A percentile compares a stretch with the other conserved stretches of the same genome.
phyloP scores from a whole-genome alignment of 106 monocot species.

The Acanthochlamys bracteata region DNA sequence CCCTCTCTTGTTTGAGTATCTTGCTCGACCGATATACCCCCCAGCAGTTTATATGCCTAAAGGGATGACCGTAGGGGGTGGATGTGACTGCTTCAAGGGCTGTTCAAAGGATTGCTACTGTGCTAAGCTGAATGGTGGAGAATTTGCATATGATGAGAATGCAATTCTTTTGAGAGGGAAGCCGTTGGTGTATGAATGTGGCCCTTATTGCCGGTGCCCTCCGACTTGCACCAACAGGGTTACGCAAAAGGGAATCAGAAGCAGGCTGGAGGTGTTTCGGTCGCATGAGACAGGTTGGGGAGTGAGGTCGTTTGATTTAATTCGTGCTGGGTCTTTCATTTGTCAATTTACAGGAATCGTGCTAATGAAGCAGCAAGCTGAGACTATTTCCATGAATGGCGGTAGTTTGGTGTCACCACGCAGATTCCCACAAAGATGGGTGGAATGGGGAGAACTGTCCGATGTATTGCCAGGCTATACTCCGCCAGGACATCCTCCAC shows the following conservation, averaged over 20 bases:
- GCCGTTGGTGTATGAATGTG: conserved; percentile 86
- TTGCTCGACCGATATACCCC: conserved; percentile 43
- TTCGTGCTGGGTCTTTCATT: conserved; percentile 75
- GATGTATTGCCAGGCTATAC: conserved; percentile 49
- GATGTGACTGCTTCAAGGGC: conserved; percentile 49
- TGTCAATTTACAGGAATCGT: conserved; percentile 82
- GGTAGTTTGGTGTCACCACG: conserved; percentile 61
- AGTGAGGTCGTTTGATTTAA: conserved; percentile 84
- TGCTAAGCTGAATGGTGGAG: conserved; percentile 62
- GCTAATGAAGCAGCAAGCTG: conserved; percentile 60
- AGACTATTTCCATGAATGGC: conserved; percentile 37
- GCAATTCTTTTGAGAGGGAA: conserved; percentile 69
- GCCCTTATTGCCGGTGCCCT: conserved; percentile 60
- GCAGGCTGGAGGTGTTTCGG: conserved; percentile 72
- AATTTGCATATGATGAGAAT: conserved; percentile 62
- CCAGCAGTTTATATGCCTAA: conserved; percentile 17
- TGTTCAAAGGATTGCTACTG: conserved; percentile 65
- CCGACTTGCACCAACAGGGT: conserved; percentile 72
- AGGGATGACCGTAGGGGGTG: conserved; percentile 25
- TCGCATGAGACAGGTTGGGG: conserved; percentile 93
- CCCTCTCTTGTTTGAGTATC: conserved; percentile 76
- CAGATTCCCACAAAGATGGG: conserved; percentile 68
- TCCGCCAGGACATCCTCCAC: conserved; percentile 23
- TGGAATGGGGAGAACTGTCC: conserved; percentile 90
- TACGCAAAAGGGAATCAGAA: conserved; percentile 63